Base-by-base conservation (phyloP, 1,284 basidiomycete species). In the Ganoderma resinaceum region DNA sequence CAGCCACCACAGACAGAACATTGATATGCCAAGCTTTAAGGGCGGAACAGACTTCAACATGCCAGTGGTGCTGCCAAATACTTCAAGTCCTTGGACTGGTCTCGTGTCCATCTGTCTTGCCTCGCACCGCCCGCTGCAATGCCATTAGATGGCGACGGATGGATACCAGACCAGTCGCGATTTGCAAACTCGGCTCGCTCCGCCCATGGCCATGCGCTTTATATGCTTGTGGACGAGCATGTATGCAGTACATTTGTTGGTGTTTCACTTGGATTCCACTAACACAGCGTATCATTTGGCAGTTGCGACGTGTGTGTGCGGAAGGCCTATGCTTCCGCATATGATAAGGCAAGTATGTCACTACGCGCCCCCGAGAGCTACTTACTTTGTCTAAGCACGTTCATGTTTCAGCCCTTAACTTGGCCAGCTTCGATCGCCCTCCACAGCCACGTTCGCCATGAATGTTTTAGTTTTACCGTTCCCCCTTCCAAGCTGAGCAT, bases 51-150 rank as follows among this genome's bases (percentile, higher is more conserved):
- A 23, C n/a, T 23, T 18, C 52, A 8, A 12, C 52, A 53, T 53
- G 29, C 46, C 23, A 49, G 46, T 46, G n/a, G 23, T 49, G 46
- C 46, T 49, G 52, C 52, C 52, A 55, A 14, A 55, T 55, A 55
- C 52, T 49, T 49, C 46, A 49, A 42, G 40, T 42, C 4, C 40
- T 42, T 26, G 7, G 46, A 26, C 11, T 12, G 23, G 23, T 49
- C 46, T 49, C 23, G 26, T 49, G 46, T 26, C 46, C 9, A 49
- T 23, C 46, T 5, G 46, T 14, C 11, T 26, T 26, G 46, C 11
- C n/a, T 26, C 46, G 11, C 46, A 49, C 46, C 2, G 46, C 46
- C 46, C 11, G 1, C 46, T 12, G 23, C 23, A n/a, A 46, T n/a
- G 1, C n/a, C 9, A 11, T 2, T 11, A 23, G 7, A 46, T 46